A percentile compares a stretch with the other conserved stretches of the same genome.
These are phyloP conservation scores for Tilletia walkeri DNA, from an alignment of 1,284 basidiomycete genomes.

Conservation along the genomic window DNA sequence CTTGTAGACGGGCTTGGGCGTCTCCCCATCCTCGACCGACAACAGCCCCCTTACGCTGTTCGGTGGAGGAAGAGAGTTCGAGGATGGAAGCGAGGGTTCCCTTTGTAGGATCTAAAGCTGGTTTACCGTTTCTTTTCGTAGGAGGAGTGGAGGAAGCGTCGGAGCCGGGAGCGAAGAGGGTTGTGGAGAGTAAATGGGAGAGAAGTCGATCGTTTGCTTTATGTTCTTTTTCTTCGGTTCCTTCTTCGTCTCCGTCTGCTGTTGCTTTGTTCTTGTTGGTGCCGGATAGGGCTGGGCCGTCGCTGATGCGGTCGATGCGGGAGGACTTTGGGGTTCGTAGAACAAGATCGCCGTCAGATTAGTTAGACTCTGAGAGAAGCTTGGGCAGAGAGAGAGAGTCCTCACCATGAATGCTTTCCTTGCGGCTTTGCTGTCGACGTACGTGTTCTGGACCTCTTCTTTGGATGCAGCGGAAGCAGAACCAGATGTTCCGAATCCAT, in stretches of 20 bases:
- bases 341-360: no score
- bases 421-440: constrained; percentile 8
- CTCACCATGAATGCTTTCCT: constrained; percentile 16
- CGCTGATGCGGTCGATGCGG: constrained; percentile 1
- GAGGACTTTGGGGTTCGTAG: neutral
- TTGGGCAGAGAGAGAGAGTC: neutral
- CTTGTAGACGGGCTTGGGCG: constrained; percentile 36
- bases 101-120: constrained; percentile 24
- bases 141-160: constrained; percentile 30
- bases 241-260: constrained; percentile 26
- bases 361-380: no score
- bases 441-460: constrained; percentile 7
- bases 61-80: constrained; percentile 21
- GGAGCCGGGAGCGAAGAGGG: constrained; percentile 50
- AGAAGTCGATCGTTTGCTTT: constrained; percentile 49
- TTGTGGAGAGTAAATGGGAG: constrained; percentile 48
- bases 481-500: neutral
- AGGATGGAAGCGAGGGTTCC: constrained; percentile 43
- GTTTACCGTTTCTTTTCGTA: constrained; percentile 26
- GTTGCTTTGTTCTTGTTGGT: constrained; percentile 12
- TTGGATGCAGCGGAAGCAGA: neutral
- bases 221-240: constrained; percentile 43
- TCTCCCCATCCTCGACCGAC: constrained; percentile 47
- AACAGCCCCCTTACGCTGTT: constrained; percentile 32
- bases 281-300: neutral